These are phyloP conservation scores for Phialophora verrucosa DNA, from an alignment of 2,329 filamentous ascomycete species.

Conservation along the genomic window DNA sequence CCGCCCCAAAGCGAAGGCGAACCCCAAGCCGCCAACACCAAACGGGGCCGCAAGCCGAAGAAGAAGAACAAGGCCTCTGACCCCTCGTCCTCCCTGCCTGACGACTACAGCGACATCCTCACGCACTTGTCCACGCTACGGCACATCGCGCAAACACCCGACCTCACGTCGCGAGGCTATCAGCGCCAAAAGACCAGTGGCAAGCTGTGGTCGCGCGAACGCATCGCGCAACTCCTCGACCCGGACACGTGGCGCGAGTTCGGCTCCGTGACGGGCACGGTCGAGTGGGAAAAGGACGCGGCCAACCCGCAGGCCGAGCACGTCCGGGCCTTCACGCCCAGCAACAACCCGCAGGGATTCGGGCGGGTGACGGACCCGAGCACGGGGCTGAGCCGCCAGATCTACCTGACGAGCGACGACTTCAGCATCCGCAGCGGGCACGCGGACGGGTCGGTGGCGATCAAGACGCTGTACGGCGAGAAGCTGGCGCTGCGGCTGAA, in stretches of 20 bases:
- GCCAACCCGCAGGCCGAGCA: conserved; percentile 53
- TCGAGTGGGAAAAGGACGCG: conserved; percentile 57
- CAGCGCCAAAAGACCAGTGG: conserved; percentile 66
- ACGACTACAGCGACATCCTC: conserved; percentile 68
- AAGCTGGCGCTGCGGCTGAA: conserved; percentile 67
- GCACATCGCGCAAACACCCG: conserved; percentile 61
- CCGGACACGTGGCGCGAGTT: conserved; percentile 63
- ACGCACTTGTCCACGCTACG: conserved; percentile 59
- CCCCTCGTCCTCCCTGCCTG: conserved; percentile 51
- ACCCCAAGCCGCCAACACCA: conserved; percentile 42
- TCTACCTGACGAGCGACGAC: conserved; percentile 69
- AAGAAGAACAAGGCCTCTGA: conserved; percentile 29
- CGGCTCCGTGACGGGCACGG: conserved; percentile 65
- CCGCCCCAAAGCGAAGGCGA: conserved; percentile 23
- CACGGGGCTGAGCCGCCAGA: conserved; percentile 53
- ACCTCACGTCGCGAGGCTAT: conserved; percentile 62
- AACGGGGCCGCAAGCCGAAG: conserved; percentile 38
- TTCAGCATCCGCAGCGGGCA: conserved; percentile 68
- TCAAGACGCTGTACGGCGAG: conserved; percentile 66
- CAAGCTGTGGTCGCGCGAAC: conserved; percentile 69
- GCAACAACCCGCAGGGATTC: conserved; percentile 68
- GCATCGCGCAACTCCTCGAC: conserved; percentile 64
- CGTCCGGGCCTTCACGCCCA: conserved; percentile 60
- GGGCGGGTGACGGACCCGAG: conserved; percentile 50
- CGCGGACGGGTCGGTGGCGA: conserved; percentile 64